phyloP scores from a whole-genome alignment of 371 early-diverging fungal genomes.

The Mortierella sp. region DNA sequence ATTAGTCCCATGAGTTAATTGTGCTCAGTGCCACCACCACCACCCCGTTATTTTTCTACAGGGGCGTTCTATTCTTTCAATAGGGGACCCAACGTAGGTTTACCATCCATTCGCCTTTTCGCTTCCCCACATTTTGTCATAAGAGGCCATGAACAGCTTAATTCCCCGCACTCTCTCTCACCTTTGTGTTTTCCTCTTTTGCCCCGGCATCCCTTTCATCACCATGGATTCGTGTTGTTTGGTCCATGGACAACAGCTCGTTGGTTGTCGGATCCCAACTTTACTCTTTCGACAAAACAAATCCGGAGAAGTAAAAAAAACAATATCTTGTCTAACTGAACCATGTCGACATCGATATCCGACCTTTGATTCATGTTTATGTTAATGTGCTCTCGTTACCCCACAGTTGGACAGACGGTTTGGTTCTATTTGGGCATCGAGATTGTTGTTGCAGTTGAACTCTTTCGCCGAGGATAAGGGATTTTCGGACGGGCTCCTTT shows the following conservation, averaged over 20 bases:
- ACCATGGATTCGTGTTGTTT: background rate
- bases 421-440: background rate
- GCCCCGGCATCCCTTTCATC: background rate
- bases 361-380: background rate
- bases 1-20: background rate
- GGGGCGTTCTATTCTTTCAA: background rate
- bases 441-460: background rate
- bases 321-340: background rate
- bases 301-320: background rate
- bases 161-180: slow-evolving; percentile 11
- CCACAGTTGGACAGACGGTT: background rate
- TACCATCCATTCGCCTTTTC: slow-evolving; percentile 6
- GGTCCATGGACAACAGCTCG: background rate
- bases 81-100: background rate
- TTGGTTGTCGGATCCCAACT: background rate
- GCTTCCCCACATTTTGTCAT: slow-evolving; percentile 17
- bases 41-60: background rate
- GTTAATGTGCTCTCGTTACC: background rate
- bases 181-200: background rate
- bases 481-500: slow-evolving; percentile 7
- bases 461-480: background rate
- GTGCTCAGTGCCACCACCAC: background rate
- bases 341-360: background rate
- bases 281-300: background rate
- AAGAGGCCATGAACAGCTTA: slow-evolving; percentile 2